Base-by-base conservation (phyloP, 352 stramenopile species). In the Pythium monospermum region DNA sequence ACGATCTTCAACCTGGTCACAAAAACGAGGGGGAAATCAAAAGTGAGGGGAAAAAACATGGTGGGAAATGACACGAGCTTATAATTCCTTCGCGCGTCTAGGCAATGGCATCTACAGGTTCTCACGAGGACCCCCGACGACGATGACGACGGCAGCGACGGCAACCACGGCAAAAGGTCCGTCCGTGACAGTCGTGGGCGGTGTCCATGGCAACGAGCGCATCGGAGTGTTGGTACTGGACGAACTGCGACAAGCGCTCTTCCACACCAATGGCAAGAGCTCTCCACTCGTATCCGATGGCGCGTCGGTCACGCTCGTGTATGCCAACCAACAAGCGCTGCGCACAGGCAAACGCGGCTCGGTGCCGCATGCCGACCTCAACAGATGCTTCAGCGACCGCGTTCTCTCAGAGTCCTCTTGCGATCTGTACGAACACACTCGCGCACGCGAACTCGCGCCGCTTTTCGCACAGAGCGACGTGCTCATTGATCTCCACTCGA, bases 171-270 rank as follows among this genome's bases (percentile, higher is more conserved):
- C 47, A 6, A 12, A 33, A 26, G 69, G 64, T 0, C 72, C 73
- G 19, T 68, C 64, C 57, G 81, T 91, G 59, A 80, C 70, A 22
- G 51, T 89, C 33, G 49, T 86, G 23, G 77, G 77, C 26, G 75
- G 75, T 37, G 76, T 91, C 25, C 80, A 89, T 40, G 77, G 80
- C 52, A 91, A 91, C 64, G 75, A 89, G 59, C 71, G 73, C 47
- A 85, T 86, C 50, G 79, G 76, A 37, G 70, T 82, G 13, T 50
- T 68, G 22, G 74, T 88, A 36, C 58, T 89, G 26, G 76, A 91
- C 50, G 43, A 53, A 26, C 68, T 89, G 57, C 73, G 70, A 6
- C 63, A 77, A 23, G 68, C 63, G 49, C 44, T 86, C 41, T 51
- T 85, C 15, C 33, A 60, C 11, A 42, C 71, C 23, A 44, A 58